phyloP scores from a whole-genome alignment of 2,329 filamentous ascomycete species.

The Zymoseptoria passerinii region DNA sequence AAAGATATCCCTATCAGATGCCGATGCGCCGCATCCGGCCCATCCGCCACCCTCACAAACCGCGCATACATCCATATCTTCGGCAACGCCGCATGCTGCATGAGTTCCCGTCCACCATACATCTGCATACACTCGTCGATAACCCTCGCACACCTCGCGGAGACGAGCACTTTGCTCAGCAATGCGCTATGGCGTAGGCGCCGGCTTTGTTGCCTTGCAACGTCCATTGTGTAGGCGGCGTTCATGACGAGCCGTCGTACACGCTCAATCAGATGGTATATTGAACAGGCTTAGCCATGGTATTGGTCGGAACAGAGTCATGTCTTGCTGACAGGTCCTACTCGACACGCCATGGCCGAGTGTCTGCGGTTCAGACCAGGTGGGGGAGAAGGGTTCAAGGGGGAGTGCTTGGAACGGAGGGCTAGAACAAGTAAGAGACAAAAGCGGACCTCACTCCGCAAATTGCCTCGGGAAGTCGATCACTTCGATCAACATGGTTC shows the following conservation, averaged over 20 bases:
- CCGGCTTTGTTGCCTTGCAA: conserved; percentile 76
- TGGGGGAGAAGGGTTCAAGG: too few relatives aligned
- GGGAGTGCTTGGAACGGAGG: too few relatives aligned
- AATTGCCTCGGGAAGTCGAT: background rate
- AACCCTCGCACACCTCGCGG: conserved; percentile 68
- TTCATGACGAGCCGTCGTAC: conserved; percentile 75
- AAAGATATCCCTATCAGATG: conserved; percentile 67
- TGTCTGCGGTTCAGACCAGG: background rate
- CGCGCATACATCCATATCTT: conserved; percentile 33
- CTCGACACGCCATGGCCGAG: background rate
- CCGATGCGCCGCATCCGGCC: conserved; percentile 88
- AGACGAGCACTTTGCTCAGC: conserved; percentile 85
- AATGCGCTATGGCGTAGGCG: conserved; percentile 83
- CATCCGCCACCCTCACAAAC: conserved; percentile 47
- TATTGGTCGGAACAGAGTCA: too few relatives aligned
- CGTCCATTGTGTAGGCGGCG: conserved; percentile 87
- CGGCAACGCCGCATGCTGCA: conserved; percentile 85
- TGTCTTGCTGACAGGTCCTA: background rate
- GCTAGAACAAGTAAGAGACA: too few relatives aligned
- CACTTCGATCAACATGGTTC: background rate
- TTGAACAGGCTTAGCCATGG: background rate
- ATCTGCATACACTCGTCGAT: conserved; percentile 91
- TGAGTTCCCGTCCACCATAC: conserved; percentile 80
- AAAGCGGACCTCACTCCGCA: too few relatives aligned
- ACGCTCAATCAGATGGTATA: too few relatives aligned